These are phyloP conservation scores for Boletus tomentosulus DNA, from an alignment of 768 basidiomycete genomes.

Conservation along the genomic window DNA sequence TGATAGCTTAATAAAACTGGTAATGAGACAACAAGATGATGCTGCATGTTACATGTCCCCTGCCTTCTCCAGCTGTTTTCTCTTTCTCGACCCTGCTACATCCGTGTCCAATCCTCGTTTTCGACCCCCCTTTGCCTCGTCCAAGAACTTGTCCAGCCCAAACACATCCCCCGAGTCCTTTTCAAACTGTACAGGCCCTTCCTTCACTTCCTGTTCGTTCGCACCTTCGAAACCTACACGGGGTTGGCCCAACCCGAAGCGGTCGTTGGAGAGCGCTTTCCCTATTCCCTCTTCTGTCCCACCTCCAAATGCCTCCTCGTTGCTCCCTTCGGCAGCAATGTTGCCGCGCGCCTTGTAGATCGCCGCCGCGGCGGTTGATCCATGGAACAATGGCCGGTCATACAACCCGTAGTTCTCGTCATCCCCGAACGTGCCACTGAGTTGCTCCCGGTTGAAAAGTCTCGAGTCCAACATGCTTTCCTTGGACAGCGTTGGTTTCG, in stretches of 20 bases:
- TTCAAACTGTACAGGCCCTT: slow-evolving; percentile 98
- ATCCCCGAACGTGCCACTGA: slow-evolving; percentile 77
- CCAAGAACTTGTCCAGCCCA: slow-evolving; percentile 94
- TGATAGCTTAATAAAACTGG: no score
- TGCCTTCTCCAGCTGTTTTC: slow-evolving; percentile 65
- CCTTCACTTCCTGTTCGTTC: slow-evolving; percentile 73
- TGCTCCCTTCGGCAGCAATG: slow-evolving; percentile 61
- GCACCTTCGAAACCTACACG: slow-evolving; percentile 90
- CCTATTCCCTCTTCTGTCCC: slow-evolving; percentile 95
- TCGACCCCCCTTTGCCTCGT: slow-evolving; percentile 93
- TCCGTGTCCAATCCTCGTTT: slow-evolving; percentile 82
- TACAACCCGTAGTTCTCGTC: slow-evolving; percentile 95
- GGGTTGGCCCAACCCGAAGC: slow-evolving; percentile 85
- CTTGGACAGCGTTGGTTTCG: slow-evolving; percentile 94
- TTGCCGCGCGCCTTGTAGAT: slow-evolving; percentile 96
- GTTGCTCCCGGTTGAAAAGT: slow-evolving; percentile 93
- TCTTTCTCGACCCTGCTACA: slow-evolving; percentile 65
- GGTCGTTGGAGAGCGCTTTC: slow-evolving; percentile 86
- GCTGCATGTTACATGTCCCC: slow-evolving; percentile 33
- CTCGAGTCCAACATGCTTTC: slow-evolving; percentile 97
- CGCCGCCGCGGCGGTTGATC: slow-evolving; percentile 96
- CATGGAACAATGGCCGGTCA: slow-evolving; percentile 93
- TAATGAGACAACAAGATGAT: neutral
- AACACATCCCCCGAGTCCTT: slow-evolving; percentile 98
- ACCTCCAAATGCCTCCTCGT: slow-evolving; percentile 90